Evolutionary conservation across 2,329 filamentous ascomycete genomes (phyloP).

Genomic region (Fusarium zealandicum): DNA sequence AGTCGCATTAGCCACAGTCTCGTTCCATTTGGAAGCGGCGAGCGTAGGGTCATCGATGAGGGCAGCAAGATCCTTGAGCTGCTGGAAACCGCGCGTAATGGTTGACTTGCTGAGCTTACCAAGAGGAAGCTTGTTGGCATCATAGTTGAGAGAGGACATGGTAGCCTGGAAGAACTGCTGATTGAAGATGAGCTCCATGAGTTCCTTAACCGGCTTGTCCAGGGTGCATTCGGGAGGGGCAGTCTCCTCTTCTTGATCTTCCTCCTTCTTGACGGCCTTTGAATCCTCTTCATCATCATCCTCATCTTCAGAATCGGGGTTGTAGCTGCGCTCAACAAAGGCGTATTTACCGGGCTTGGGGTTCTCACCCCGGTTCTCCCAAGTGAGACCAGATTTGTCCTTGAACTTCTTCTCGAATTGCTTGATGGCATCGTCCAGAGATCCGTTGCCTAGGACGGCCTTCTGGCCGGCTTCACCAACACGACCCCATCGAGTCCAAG

Average conservation of each 20-base stretch:
- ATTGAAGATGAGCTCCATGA: slow-evolving; percentile 88
- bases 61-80: slow-evolving; percentile 76
- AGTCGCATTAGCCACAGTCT: slow-evolving; percentile 50
- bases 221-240: slow-evolving; percentile 64
- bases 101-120: slow-evolving; percentile 85
- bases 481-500: slow-evolving; percentile 83
- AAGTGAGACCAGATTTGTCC: slow-evolving; percentile 65
- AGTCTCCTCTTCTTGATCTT: slow-evolving; percentile 46
- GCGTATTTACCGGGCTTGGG: slow-evolving; percentile 76
- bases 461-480: slow-evolving; percentile 68
- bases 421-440: slow-evolving; percentile 53
- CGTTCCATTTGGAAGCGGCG: slow-evolving; percentile 54
- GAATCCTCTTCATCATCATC: slow-evolving; percentile 50
- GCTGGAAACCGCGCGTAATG: slow-evolving; percentile 76
- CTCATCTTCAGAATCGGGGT: slow-evolving; percentile 69
- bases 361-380: slow-evolving; percentile 59
- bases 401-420: slow-evolving; percentile 69
- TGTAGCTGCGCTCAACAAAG: slow-evolving; percentile 81
- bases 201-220: slow-evolving; percentile 64
- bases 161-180: slow-evolving; percentile 71
- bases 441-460: slow-evolving; percentile 52
- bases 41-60: slow-evolving; percentile 64
- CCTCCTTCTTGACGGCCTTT: slow-evolving; percentile 46
- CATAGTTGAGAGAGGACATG: slow-evolving; percentile 74
- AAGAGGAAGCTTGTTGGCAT: slow-evolving; percentile 78